Base-by-base conservation (phyloP, 1,284 basidiomycete genomes). In the Ceratobasidium sp. region DNA sequence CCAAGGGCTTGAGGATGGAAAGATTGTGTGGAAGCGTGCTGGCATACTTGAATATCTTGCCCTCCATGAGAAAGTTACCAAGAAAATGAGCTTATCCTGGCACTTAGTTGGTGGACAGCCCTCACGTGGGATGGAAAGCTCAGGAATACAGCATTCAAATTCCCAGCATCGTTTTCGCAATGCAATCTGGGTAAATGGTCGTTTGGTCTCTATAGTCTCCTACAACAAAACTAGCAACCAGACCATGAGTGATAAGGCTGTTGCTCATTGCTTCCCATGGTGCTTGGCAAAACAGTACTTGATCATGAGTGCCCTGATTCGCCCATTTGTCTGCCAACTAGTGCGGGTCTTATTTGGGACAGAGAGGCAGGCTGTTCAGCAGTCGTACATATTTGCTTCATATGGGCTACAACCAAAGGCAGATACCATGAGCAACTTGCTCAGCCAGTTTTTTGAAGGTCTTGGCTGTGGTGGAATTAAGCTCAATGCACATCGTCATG, bases 221-320 rank as follows among this genome's bases (percentile, higher is more conserved):
- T 53, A 53, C 50, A 53, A 27, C 50, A 53, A 53, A 22, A n/a
- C n/a, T 9, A 27, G 50, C 50, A 22, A n/a, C n/a, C n/a, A 22
- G 8, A 53, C 50, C 9, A n/a, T 9, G 50, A 22, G n/a, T 17
- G 50, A 53, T 22, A 53, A 53, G n/a, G 50, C 50, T 9, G 50
- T 53, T 53, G 50, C 50, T 9, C 50, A 53, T 27, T 53, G 50
- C n/a, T 22, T 53, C n/a, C 50, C 50, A 53, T 53, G 50, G 50
- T n/a, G n/a, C n/a, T 27, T 53, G n/a, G n/a, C 50, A 8, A n/a
- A 27, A 9, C 50, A 53, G 50, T 53, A 22, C n/a, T 27, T 53
- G 14, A 53, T 53, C 50, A 53, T 53, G 50, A 53, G 27, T 27
- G n/a, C 50, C n/a, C n/a, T 53, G 50, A 53, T 53, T 53, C n/a